A percentile compares a stretch with the other conserved stretches of the same genome.
These are phyloP conservation scores for Pseudocercospora crystallina DNA, from an alignment of 2,329 filamentous ascomycete genomes.

Conservation along the genomic window DNA sequence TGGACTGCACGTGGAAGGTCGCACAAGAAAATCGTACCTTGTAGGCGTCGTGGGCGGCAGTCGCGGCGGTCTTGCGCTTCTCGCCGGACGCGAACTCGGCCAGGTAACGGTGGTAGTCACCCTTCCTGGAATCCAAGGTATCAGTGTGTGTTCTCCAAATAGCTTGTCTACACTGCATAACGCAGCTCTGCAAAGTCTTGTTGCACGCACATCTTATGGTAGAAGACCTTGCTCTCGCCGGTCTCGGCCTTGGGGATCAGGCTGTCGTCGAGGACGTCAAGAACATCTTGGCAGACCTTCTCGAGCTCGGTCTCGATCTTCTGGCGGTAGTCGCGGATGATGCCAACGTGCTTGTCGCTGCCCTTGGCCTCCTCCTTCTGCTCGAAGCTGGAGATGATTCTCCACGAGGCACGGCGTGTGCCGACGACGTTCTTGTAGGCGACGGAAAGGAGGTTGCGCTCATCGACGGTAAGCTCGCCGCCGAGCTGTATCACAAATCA, in stretches of 20 bases:
- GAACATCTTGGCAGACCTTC: slow-evolving; percentile 96
- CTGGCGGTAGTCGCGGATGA: slow-evolving; percentile 95
- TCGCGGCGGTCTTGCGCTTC: slow-evolving; percentile 86
- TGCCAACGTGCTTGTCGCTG: slow-evolving; percentile 87
- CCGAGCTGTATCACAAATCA: slow-evolving; percentile 51
- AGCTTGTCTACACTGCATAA: not conserved
- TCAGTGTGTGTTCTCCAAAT: not conserved
- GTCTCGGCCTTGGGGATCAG: slow-evolving; percentile 94
- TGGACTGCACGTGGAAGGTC: slow-evolving; percentile 7
- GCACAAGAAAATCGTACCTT: slow-evolving; percentile 64
- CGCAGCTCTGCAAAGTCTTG: not conserved
- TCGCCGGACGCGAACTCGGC: slow-evolving; percentile 91
- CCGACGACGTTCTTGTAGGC: slow-evolving; percentile 99
- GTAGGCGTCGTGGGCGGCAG: slow-evolving; percentile 90
- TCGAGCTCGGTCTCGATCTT: slow-evolving; percentile 98
- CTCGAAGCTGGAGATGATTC: slow-evolving; percentile 99
- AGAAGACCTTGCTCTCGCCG: slow-evolving; percentile 99
- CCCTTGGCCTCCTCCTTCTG: slow-evolving; percentile 99
- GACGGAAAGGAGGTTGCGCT: slow-evolving; percentile 91
- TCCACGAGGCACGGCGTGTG: slow-evolving; percentile 96
- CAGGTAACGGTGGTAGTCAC: slow-evolving; percentile 94
- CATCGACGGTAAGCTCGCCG: slow-evolving; percentile 67
- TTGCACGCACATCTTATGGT: slow-evolving; percentile 93
- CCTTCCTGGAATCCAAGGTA: slow-evolving; percentile 67
- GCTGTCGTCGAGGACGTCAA: slow-evolving; percentile 88